Conservation (phyloP, 2,329 filamentous ascomycete genomes). For the Sclerotinia minor region DNA sequence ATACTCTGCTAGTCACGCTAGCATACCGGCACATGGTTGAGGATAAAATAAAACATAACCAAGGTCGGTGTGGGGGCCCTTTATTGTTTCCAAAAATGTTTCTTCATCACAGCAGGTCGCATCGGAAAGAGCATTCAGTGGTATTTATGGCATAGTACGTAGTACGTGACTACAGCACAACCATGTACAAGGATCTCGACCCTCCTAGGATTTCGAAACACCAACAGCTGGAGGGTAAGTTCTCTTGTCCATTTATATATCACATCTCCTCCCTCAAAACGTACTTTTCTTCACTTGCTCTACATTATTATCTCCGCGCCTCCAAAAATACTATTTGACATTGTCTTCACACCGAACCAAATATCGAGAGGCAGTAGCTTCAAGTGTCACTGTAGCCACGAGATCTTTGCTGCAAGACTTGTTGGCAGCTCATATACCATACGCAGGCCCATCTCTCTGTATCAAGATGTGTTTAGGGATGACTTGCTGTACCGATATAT, state of each 20-base stretch:
- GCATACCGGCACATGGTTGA: neutral
- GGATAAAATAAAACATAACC: neutral
- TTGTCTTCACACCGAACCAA: neutral
- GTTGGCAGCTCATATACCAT: neutral
- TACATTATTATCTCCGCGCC: neutral
- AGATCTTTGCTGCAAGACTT: neutral
- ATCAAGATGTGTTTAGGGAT: conserved; percentile 15
- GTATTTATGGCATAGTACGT: conserved; percentile 9
- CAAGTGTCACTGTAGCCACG: conserved; percentile 5
- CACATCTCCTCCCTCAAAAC: neutral
- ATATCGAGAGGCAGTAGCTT: neutral
- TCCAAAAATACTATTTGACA: neutral
- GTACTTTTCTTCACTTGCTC: neutral
- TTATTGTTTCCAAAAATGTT: neutral
- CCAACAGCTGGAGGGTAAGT: conserved; percentile 17
- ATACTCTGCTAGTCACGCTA: neutral
- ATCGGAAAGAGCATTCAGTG: conserved; percentile 4
- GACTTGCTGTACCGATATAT: conserved; percentile 7
- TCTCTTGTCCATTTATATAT: conserved; percentile 8
- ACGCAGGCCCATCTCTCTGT: neutral
- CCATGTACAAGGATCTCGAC: conserved; percentile 12
- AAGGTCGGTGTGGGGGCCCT: conserved; percentile 2
- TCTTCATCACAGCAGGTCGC: conserved; percentile 11
- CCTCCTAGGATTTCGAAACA: conserved; percentile 10
- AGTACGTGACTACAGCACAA: conserved; percentile 8